Percentiles rank a stretch among this genome's conserved stretches.
Conservation (phyloP, 495 filamentous ascomycete genomes). For the Penicillium bialowiezense region DNA sequence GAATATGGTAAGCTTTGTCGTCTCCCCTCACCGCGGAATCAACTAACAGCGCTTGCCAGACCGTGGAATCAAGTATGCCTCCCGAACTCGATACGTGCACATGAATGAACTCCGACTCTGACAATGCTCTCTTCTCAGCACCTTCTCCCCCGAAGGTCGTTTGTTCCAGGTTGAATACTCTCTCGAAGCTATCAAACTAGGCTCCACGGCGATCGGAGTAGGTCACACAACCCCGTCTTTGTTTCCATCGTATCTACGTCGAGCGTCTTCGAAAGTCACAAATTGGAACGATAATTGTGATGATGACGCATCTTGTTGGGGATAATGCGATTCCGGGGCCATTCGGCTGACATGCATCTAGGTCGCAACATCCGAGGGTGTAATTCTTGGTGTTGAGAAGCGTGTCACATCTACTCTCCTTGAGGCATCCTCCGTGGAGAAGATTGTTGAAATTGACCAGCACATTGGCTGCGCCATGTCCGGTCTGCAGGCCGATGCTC, state of each 20-base stretch:
- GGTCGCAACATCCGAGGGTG: conserved; percentile 89
- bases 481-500: conserved; percentile 92
- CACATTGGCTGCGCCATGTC: conserved; percentile 99
- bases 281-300: neutral
- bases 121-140: conserved; percentile 57
- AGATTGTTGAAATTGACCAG: conserved; percentile 98
- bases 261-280: neutral
- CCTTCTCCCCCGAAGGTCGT: conserved; percentile 99
- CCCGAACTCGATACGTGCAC: neutral
- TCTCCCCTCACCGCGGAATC: conserved; percentile 24
- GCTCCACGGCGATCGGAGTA: conserved; percentile 96
- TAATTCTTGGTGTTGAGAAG: conserved; percentile 97
- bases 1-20: conserved; percentile 82
- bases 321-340: neutral
- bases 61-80: conserved; percentile 94
- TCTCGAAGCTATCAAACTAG: conserved; percentile 99
- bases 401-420: conserved; percentile 96
- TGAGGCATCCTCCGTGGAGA: conserved; percentile 95
- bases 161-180: conserved; percentile 99
- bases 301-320: neutral
- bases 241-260: neutral
- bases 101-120: conserved; percentile 17
- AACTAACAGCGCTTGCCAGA: conserved; percentile 56
- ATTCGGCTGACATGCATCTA: conserved; percentile 29
- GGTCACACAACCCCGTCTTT: conserved; percentile 19